These are phyloP conservation scores for Solanum bulbocastanum DNA, from an alignment of 257 asterid genomes.

Conservation along the genomic window DNA sequence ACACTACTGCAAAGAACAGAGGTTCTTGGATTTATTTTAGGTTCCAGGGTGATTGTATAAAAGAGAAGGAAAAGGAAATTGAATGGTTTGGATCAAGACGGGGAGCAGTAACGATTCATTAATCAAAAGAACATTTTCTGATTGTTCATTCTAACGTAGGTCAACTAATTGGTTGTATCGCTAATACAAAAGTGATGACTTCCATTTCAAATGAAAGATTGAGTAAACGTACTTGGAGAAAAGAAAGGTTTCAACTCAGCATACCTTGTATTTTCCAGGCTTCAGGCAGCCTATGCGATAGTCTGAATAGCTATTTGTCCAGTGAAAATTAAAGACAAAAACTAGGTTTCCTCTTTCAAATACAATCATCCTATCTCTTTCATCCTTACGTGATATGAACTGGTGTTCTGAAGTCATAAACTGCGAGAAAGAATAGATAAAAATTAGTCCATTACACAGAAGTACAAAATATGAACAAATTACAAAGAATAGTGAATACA, in stretches of 20 bases:
- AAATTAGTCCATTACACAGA: neutral
- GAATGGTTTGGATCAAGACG: neutral
- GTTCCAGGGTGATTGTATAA: neutral
- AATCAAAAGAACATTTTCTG: neutral
- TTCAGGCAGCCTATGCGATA: constrained; percentile 75
- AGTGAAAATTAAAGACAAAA: constrained; percentile 88
- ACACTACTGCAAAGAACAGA: neutral
- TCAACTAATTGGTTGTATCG: neutral
- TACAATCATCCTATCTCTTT: constrained; percentile 65
- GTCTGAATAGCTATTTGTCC: constrained; percentile 74
- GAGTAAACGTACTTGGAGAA: neutral
- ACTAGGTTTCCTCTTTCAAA: constrained; percentile 82
- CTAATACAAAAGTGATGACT: neutral
- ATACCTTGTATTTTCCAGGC: constrained; percentile 96
- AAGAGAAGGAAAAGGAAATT: neutral
- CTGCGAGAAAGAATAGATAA: constrained; percentile 24
- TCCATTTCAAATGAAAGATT: neutral
- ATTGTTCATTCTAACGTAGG: neutral
- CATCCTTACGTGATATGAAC: constrained; percentile 74
- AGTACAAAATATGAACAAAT: neutral
- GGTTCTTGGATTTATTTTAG: neutral
- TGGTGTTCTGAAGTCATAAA: constrained; percentile 95
- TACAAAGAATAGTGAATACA: neutral
- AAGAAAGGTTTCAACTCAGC: neutral
- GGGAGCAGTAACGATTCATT: neutral